These are phyloP conservation scores for Talaromyces proteolyticus DNA, from an alignment of 495 filamentous ascomycete genomes.

Conservation along the genomic window DNA sequence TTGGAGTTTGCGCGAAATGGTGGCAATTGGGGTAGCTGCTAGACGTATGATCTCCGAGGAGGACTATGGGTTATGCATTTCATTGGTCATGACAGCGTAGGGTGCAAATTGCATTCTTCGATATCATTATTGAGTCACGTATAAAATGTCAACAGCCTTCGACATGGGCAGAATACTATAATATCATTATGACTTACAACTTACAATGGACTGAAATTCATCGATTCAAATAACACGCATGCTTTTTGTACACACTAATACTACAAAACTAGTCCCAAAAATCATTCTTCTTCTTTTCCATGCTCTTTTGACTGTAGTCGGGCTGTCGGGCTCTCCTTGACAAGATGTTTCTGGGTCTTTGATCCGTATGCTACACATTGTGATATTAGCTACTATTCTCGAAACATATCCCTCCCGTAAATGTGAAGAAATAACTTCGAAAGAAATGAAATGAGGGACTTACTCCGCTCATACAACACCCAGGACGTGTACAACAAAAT, in stretches of 20 bases:
- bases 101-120: no score
- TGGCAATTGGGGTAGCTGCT: slow-evolving; percentile 69
- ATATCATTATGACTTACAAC: neutral
- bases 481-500: slow-evolving; percentile 25
- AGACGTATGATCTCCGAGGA: neutral
- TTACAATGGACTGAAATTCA: no score
- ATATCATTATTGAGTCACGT: neutral
- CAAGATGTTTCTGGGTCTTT: slow-evolving; percentile 4
- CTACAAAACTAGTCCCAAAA: no score
- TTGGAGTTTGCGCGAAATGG: slow-evolving; percentile 63
- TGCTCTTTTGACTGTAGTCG: neutral
- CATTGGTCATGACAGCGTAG: no score
- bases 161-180: neutral
- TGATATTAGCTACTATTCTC: no score
- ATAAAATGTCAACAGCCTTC: no score
- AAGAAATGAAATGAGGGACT: slow-evolving; percentile 8
- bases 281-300: neutral
- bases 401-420: no score
- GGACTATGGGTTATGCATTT: neutral
- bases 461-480: slow-evolving; percentile 22
- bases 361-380: neutral
- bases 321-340: neutral
- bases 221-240: no score
- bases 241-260: no score
- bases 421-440: slow-evolving; percentile 3